Evolutionary conservation across 768 basidiomycete genomes (phyloP).

Genomic region (Scleroderma citrinum): DNA sequence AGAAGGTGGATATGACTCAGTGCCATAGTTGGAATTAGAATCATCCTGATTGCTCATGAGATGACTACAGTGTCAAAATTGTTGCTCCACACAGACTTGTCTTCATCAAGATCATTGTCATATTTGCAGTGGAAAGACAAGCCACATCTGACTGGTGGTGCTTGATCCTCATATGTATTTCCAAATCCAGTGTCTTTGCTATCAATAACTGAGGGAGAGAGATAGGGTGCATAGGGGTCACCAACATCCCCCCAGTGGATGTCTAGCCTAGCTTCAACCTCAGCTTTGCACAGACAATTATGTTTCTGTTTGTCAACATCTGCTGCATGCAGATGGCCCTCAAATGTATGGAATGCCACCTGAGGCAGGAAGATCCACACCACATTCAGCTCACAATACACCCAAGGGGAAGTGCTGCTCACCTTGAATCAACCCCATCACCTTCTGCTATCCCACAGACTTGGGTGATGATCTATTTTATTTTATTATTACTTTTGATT

Average conservation of each 20-base stretch:
- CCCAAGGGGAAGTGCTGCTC: too few species aligned
- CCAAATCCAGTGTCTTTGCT: constrained; percentile 29
- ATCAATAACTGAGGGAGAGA: constrained; percentile 41
- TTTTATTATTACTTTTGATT: too few species aligned
- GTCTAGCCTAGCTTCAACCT: constrained; percentile 62
- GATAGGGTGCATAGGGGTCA: constrained; percentile 80
- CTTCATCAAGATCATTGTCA: constrained; percentile 72
- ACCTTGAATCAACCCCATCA: too few species aligned
- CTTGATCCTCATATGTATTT: too few species aligned
- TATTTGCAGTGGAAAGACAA: constrained; percentile 79
- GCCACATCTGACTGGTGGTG: constrained; percentile 80
- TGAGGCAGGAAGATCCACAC: constrained; percentile 91
- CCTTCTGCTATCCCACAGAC: too few species aligned
- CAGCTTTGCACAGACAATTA: too few species aligned
- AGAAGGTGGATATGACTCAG: constrained; percentile 89
- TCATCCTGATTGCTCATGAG: constrained; percentile 77
- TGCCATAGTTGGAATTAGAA: too few species aligned
- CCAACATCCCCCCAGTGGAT: constrained; percentile 43
- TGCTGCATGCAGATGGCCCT: constrained; percentile 75
- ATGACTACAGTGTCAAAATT: constrained; percentile 75
- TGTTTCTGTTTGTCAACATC: constrained; percentile 87
- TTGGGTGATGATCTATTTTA: too few species aligned
- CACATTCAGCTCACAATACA: too few species aligned
- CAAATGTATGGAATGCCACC: constrained; percentile 77
- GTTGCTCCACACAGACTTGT: constrained; percentile 64